Percentiles rank a stretch among this genome's conserved stretches.
Evolutionary conservation across 2,329 filamentous ascomycete species (phyloP).

Genomic region (Aureobasidium vineae): DNA sequence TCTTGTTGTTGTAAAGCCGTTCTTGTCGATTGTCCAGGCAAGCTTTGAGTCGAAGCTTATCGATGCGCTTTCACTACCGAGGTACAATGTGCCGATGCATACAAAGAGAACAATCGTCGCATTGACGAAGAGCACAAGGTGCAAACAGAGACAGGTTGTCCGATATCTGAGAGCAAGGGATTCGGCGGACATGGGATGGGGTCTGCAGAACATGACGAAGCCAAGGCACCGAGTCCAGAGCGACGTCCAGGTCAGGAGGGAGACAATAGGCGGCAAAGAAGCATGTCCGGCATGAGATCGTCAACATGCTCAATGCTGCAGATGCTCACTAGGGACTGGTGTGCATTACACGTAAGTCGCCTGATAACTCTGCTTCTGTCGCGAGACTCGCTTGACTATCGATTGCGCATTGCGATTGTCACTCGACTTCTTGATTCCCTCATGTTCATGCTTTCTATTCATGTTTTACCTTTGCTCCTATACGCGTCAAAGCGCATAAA

Average conservation of each 20-base stretch:
- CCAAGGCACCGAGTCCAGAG: constrained; percentile 8
- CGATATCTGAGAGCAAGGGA: background rate
- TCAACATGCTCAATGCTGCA: background rate
- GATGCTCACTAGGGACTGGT: background rate
- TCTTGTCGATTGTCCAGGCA: background rate
- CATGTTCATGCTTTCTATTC: constrained; percentile 13
- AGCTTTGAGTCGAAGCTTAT: background rate
- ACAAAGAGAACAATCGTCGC: background rate
- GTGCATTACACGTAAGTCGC: constrained; percentile 1
- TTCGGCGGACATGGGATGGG: background rate
- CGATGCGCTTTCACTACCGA: background rate
- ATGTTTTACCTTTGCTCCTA: constrained; percentile 1
- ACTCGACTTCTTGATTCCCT: background rate
- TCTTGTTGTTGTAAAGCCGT: constrained; percentile 16
- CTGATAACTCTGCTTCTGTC: background rate
- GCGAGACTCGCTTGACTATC: constrained; percentile 6
- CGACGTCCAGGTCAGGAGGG: background rate
- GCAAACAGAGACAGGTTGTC: background rate
- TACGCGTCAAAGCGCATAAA: constrained; percentile 14
- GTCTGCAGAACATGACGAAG: background rate
- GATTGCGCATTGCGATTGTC: constrained; percentile 5
- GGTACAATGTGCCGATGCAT: background rate
- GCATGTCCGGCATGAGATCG: background rate
- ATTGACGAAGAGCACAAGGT: background rate
- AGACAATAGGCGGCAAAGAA: background rate